phyloP scores from a whole-genome alignment of 1,139 yeast genomes.

The Pichia sp. region DNA sequence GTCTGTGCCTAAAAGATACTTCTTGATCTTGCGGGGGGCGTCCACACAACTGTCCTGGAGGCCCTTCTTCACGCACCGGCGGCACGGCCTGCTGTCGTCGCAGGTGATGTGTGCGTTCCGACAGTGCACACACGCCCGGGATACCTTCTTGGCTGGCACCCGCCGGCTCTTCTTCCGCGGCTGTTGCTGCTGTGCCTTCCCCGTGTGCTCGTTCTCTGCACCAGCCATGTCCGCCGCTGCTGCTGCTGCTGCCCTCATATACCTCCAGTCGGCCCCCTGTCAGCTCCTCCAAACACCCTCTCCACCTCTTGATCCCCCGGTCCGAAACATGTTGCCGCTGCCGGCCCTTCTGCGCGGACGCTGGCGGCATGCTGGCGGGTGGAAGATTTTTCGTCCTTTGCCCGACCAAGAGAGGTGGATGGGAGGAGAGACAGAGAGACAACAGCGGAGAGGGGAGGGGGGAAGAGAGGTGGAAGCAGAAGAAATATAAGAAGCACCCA shows the following conservation, averaged over 20 bases:
- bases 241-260: background rate
- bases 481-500: no score
- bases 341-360: background rate
- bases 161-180: slow-evolving; percentile 31
- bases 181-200: background rate
- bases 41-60: slow-evolving; percentile 74
- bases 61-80: slow-evolving; percentile 69
- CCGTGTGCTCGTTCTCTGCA: background rate
- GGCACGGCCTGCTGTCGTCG: slow-evolving; percentile 77
- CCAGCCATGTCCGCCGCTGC: no score
- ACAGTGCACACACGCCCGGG: slow-evolving; percentile 83
- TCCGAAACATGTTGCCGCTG: background rate
- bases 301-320: background rate
- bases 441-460: background rate
- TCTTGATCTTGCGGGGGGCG: slow-evolving; percentile 84
- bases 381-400: background rate
- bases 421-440: background rate
- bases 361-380: background rate
- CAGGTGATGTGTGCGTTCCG: slow-evolving; percentile 86
- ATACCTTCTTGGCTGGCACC: slow-evolving; percentile 47
- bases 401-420: background rate
- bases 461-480: background rate
- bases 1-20: slow-evolving; percentile 57
- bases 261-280: background rate
- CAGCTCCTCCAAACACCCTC: background rate